These are phyloP conservation scores for Plasmodium falciparum DNA, from an alignment of 169 alveolate species.

Conservation along the genomic window DNA sequence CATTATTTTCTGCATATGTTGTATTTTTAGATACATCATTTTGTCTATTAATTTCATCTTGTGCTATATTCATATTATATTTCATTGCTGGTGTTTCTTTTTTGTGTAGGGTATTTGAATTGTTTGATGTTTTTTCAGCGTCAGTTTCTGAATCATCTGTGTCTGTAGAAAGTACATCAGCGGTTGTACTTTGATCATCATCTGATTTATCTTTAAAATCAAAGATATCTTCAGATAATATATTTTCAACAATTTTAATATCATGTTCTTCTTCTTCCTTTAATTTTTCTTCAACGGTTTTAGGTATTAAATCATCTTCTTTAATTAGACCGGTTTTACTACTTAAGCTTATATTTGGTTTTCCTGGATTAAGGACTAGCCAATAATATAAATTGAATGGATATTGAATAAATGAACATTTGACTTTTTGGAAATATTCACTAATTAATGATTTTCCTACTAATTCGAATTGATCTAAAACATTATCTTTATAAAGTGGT, in stretches of 20 bases:
- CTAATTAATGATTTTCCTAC: slow-evolving; percentile 49
- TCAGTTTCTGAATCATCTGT: neutral
- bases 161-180: neutral
- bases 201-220: neutral
- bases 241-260: slow-evolving; percentile 21
- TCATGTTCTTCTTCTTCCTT: slow-evolving; percentile 14
- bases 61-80: neutral
- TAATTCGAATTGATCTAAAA: slow-evolving; percentile 58
- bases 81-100: neutral
- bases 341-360: slow-evolving; percentile 30
- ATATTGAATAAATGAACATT: slow-evolving; percentile 61
- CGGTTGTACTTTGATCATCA: neutral
- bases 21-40: neutral
- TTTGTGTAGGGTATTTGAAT: too few species aligned
- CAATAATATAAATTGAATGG: slow-evolving; percentile 63
- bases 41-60: neutral
- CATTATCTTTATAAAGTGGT: slow-evolving; percentile 52
- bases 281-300: slow-evolving; percentile 5
- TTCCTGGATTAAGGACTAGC: slow-evolving; percentile 64
- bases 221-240: slow-evolving; percentile 12
- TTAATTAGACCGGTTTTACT: slow-evolving; percentile 40
- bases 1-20: neutral
- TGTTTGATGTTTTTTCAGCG: neutral
- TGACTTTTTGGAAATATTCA: slow-evolving; percentile 31
- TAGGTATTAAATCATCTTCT: slow-evolving; percentile 40